Base-by-base conservation (phyloP, 768 basidiomycete genomes). In the Lepiota venenata region DNA sequence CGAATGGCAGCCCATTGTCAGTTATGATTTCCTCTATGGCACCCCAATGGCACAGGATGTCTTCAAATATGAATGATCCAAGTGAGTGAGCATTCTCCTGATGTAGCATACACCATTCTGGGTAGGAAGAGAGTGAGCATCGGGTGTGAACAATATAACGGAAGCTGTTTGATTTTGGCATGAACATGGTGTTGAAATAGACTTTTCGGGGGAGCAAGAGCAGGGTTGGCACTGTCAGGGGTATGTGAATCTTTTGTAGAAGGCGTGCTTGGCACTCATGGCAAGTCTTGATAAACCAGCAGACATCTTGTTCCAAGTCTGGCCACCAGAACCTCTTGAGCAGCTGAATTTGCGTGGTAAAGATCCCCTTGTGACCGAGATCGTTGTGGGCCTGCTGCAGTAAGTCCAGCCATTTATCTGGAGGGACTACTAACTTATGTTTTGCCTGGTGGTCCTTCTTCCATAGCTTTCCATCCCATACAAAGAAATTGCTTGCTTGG, bases 131-230 rank as follows among this genome's bases (percentile, higher is more conserved):
- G 27, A 29, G 27, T 29, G 27, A 29, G 27, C 27, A 29, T 3
- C 63, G 50, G 0, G 59, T 64, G 16, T 69, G 65, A 1, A 64
- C 62, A 10, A 71, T 59, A 37, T 59, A 63, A 11, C 55, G 56
- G 53, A 48, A 66, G 0, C 63, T 60, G n/a, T 62, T 56, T 0
- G 61, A 51, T 9, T 39, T 40, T 2, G 65, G 62, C 11, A 64
- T 48, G 0, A 64, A 52, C 70, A 73, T 71, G 0, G 61, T 64
- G 55, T 71, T 66, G 2, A 64, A 47, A 40, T 71, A 63, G 15
- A 63, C 47, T 6, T 45, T 58, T n/a, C 54, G 46, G 48, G 74
- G 69, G n/a, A 71, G 18, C 4, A 60, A 60, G 27, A 57, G 58
- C 0, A 70, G 63, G 2, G 50, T 39, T 0, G 69, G 47, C 4